phyloP scores from a whole-genome alignment of 176 grass and related monocot species.

The Oryza australiensis region DNA sequence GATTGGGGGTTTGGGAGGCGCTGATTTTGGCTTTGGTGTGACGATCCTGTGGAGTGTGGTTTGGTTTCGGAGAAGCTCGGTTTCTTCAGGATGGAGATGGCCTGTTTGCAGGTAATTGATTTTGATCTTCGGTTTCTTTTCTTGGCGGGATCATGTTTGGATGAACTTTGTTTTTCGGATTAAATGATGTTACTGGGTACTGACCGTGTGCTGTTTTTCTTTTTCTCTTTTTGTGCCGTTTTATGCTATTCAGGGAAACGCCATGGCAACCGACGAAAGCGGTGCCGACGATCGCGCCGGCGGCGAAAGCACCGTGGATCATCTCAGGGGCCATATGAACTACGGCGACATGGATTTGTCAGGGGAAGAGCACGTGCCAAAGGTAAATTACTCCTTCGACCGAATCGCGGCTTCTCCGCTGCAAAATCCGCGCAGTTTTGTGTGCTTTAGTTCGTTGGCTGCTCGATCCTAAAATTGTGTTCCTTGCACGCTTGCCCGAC shows the following conservation, averaged over 20 bases:
- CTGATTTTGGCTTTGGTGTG: neutral
- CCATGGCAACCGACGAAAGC: constrained; percentile 29
- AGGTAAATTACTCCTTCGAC: constrained; percentile 38
- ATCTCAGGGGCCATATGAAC: neutral
- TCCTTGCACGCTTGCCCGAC: neutral
- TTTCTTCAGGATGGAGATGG: neutral
- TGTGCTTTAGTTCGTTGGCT: neutral
- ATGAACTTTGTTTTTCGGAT: neutral
- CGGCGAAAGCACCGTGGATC: constrained; percentile 10
- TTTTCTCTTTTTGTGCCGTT: too few relatives aligned
- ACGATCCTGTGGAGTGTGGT: neutral
- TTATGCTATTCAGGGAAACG: neutral
- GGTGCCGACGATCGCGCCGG: neutral
- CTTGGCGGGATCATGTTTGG: neutral
- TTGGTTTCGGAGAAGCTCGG: neutral
- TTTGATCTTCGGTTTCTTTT: neutral
- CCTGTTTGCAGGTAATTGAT: constrained; percentile 25
- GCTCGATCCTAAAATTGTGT: constrained; percentile 6
- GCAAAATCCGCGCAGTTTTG: neutral
- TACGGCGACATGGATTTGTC: constrained; percentile 46
- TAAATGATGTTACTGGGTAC: neutral
- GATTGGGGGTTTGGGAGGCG: neutral
- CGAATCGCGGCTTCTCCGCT: neutral
- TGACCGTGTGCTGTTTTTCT: neutral
- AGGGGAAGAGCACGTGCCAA: constrained; percentile 49